Conservation (phyloP, 2,329 filamentous ascomycete genomes). For the Fusarium udum region DNA sequence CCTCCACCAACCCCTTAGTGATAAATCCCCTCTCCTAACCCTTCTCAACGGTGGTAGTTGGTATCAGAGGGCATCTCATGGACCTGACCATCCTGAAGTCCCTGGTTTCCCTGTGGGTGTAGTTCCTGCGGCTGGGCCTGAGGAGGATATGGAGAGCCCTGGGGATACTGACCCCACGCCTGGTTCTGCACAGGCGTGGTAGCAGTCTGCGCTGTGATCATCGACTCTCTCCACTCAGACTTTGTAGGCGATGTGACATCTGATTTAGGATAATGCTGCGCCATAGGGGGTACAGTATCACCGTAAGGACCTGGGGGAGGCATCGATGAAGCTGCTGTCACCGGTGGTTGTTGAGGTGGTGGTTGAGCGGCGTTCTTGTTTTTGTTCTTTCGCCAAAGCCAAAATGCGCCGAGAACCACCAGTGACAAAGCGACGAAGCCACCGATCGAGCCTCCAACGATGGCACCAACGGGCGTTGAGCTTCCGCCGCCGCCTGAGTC, state of each 20-base stretch:
- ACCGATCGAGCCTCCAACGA: constrained; percentile 19
- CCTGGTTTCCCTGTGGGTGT: neutral
- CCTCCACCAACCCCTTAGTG: neutral
- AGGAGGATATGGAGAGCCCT: neutral
- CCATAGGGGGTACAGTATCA: neutral
- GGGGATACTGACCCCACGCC: constrained; percentile 10
- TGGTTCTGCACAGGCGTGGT: constrained; percentile 13
- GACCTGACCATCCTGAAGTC: neutral
- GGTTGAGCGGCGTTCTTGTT: neutral
- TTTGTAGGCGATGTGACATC: neutral
- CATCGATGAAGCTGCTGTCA: neutral
- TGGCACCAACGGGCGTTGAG: constrained; percentile 15
- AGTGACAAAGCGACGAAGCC: constrained; percentile 14
- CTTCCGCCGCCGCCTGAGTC: neutral
- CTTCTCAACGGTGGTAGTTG: neutral
- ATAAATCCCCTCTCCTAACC: too few relatives aligned
- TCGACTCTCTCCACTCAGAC: constrained; percentile 22
- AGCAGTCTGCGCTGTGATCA: neutral
- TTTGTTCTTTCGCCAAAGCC: constrained; percentile 11
- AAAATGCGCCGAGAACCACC: constrained; percentile 5
- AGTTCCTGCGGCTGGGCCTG: neutral
- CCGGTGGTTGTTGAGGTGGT: neutral
- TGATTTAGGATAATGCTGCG: constrained; percentile 4
- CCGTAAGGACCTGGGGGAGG: neutral
- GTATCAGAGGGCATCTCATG: neutral